These are phyloP conservation scores for Mitragyna speciosa DNA, from an alignment of 257 asterid genomes.

Conservation along the genomic window DNA sequence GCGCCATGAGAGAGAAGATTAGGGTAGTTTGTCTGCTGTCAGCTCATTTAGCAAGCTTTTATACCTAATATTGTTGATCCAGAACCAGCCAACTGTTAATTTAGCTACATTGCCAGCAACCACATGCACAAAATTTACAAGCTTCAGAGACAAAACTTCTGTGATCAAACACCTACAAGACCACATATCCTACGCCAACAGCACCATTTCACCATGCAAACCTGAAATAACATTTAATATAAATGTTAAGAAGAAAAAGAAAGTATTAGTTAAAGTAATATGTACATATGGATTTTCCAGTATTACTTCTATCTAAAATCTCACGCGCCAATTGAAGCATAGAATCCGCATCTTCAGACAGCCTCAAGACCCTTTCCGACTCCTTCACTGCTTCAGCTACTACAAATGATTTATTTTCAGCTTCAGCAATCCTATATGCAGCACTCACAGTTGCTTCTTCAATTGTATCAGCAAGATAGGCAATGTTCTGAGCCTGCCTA, in stretches of 20 bases:
- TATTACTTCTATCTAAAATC: conserved; percentile 59
- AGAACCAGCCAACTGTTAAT: conserved; percentile 1
- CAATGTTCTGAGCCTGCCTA: conserved; percentile 42
- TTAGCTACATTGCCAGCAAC: conserved; percentile 8
- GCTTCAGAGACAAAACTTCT: neutral
- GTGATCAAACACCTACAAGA: neutral
- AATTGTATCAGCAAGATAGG: conserved; percentile 52
- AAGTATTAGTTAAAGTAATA: neutral
- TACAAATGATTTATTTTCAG: conserved; percentile 73
- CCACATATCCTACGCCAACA: conserved; percentile 39
- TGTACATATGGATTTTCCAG: conserved; percentile 11
- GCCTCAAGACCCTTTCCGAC: conserved; percentile 62
- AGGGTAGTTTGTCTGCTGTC: too few species aligned
- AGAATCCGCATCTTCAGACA: conserved; percentile 73
- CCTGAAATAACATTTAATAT: conserved; percentile 40
- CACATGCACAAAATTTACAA: conserved; percentile 11
- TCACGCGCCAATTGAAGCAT: conserved; percentile 59
- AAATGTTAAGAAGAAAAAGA: conserved; percentile 4
- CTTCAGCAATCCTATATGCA: conserved; percentile 65
- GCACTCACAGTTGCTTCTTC: conserved; percentile 60
- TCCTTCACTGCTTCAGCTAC: conserved; percentile 80
- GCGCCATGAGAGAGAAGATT: too few species aligned
- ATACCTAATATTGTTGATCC: neutral
- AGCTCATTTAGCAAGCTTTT: conserved; percentile 2
- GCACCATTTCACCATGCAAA: conserved; percentile 50